Conservation (phyloP, 208 protist species). For the Trypanosoma vivax region DNA sequence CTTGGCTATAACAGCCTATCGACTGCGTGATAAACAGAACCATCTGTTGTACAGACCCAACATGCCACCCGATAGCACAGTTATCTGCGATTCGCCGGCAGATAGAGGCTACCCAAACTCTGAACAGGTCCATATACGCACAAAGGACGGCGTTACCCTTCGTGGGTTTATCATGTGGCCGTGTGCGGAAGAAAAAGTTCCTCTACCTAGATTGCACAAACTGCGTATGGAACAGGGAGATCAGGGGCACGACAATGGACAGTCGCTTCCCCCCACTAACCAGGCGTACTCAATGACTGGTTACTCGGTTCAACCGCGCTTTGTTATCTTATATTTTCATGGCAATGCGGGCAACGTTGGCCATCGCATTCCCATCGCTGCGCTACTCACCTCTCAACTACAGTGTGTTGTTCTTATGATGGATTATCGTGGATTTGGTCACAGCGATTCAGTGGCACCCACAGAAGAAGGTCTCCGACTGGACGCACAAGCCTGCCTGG, state of each 20-base stretch:
- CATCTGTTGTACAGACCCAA: conserved; percentile 66
- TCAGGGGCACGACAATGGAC: no score
- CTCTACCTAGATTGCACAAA: neutral
- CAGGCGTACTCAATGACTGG: no score
- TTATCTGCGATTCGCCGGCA: conserved; percentile 49
- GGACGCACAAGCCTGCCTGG: conserved; percentile 82
- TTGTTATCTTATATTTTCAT: conserved; percentile 87
- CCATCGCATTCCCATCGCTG: conserved; percentile 71
- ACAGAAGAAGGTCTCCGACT: conserved; percentile 70
- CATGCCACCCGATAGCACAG: conserved; percentile 43
- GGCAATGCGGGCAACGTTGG: conserved; percentile 91
- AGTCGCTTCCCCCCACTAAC: no score
- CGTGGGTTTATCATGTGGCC: conserved; percentile 78
- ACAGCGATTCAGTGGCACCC: conserved; percentile 39
- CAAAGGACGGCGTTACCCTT: conserved; percentile 55
- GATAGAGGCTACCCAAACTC: conserved; percentile 40
- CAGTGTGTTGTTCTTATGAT: conserved; percentile 81
- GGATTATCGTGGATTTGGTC: conserved; percentile 89
- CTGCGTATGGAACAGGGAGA: neutral
- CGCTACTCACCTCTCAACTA: conserved; percentile 35
- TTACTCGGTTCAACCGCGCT: conserved; percentile 19
- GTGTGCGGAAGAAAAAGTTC: conserved; percentile 5
- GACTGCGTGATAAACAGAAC: conserved; percentile 37
- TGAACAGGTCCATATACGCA: conserved; percentile 60
- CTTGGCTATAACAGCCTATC: conserved; percentile 22